Evolutionary conservation across 495 filamentous ascomycete genomes (phyloP), one percentile per base, ranked within the genome.

Genomic region (Pyrenopolyporus hunteri): DNA sequence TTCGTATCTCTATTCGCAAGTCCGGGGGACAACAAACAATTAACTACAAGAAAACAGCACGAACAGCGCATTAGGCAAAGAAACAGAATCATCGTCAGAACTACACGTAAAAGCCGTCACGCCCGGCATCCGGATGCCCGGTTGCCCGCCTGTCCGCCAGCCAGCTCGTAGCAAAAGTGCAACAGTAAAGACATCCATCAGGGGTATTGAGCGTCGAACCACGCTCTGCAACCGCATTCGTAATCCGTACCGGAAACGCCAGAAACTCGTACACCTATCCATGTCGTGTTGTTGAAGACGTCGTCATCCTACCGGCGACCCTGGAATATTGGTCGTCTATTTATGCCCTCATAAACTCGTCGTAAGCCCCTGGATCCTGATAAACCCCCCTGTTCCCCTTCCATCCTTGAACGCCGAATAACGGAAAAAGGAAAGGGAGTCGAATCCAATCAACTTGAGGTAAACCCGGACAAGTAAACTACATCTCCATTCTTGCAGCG

Each of bases 401-500:
- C 37, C 62, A 33, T 39, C 55, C 43, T 32, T n/a, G 50, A 65
- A 65, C 56, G 46, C 62, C 56, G 23, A 60, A 46, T 23, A 56
- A 56, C 9, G 17, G 49, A 50, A 43, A 11, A 52, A 16, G 40
- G 29, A 51, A 58, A 45, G 49, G 36, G 48, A 52, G 22, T 19
- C 2, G 16, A 48, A 49, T 10, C n/a, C 23, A 7, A 25, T 25
- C 36, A 25, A 25, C 35, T 22, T 20, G 10, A 19, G 19, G 28
- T 14, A 28, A 23, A 7, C 20, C 14, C n/a, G 13, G 14, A 39
- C 22, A 11, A 29, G 22, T 9, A 32, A 13, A 62, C 58, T 78
- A 81, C 60, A 83, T 76, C 62, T 91, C 89, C 87, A 91, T 91
- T 8, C 80, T 80, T 20, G 84, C 82, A 32, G 83, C 87, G 46